Evolutionary conservation across 2,329 filamentous ascomycete genomes (phyloP).

Genomic region (Colletotrichum tanaceti): DNA sequence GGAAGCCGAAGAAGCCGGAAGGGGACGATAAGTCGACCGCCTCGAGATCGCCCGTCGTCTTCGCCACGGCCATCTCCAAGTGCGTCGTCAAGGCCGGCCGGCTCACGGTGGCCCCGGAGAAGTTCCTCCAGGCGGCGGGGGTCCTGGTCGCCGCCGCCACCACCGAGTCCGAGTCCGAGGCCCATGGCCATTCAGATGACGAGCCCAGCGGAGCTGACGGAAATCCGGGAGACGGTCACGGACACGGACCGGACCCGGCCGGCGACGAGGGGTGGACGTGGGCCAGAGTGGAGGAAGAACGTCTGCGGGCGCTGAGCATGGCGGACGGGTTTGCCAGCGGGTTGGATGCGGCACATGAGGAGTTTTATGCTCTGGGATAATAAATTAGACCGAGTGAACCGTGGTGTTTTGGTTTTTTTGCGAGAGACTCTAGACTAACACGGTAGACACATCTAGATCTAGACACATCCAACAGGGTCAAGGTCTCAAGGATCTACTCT

Average conservation of each 20-base stretch:
- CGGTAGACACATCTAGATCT: too few relatives aligned
- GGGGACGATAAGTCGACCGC: slow-evolving; percentile 55
- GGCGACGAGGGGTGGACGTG: slow-evolving; percentile 29
- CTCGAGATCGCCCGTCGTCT: slow-evolving; percentile 41
- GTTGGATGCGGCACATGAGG: slow-evolving; percentile 28
- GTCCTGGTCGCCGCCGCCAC: slow-evolving; percentile 14
- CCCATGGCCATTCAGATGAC: neutral
- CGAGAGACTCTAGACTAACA: too few relatives aligned
- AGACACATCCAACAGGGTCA: too few relatives aligned
- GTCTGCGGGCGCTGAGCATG: slow-evolving; percentile 13
- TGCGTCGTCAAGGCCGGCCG: slow-evolving; percentile 86
- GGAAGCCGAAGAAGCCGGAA: slow-evolving; percentile 60
- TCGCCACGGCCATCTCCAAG: slow-evolving; percentile 79
- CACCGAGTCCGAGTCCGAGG: too few relatives aligned
- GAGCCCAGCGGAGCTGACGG: neutral
- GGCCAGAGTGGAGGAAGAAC: slow-evolving; percentile 32
- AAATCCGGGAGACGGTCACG: neutral
- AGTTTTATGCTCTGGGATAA: slow-evolving; percentile 21
- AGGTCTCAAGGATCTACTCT: too few relatives aligned
- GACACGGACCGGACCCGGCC: neutral
- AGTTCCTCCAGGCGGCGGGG: slow-evolving; percentile 30
- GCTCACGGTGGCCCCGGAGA: slow-evolving; percentile 79
- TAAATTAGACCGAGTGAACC: too few relatives aligned
- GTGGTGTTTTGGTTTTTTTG: too few relatives aligned
- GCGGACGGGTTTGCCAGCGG: slow-evolving; percentile 28